phyloP scores from a whole-genome alignment of 495 filamentous ascomycete species.

The Symbiotaphrina buchneri region DNA sequence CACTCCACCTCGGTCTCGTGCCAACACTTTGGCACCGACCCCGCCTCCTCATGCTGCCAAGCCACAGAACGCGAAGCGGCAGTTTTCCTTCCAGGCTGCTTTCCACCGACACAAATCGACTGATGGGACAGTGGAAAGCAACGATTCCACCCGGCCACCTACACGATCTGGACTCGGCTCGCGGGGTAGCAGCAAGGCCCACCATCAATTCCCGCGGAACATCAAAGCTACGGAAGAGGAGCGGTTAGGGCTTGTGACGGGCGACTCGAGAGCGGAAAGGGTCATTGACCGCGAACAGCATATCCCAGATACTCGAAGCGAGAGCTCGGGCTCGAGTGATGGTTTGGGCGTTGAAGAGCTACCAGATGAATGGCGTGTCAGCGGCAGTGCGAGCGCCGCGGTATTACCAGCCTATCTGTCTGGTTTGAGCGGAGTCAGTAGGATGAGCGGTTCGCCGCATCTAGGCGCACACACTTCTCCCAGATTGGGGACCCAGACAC shows the following conservation, averaged over 20 bases:
- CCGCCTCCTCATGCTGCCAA: constrained; percentile 20
- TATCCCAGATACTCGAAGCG: too few relatives aligned
- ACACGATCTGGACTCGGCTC: constrained; percentile 18
- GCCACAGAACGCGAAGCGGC: constrained; percentile 29
- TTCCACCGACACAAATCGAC: constrained; percentile 22
- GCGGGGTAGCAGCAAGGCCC: constrained; percentile 17
- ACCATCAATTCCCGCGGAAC: constrained; percentile 17
- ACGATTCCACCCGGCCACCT: constrained; percentile 9
- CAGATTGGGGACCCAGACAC: too few relatives aligned
- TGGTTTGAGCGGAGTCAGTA: too few relatives aligned
- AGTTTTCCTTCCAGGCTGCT: constrained; percentile 81
- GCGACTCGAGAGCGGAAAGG: too few relatives aligned
- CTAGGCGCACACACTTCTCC: too few relatives aligned
- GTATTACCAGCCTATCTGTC: too few relatives aligned
- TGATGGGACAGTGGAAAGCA: constrained; percentile 17
- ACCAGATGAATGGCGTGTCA: too few relatives aligned
- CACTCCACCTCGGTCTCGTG: neutral
- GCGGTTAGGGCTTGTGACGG: constrained; percentile 62
- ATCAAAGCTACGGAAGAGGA: constrained; percentile 90
- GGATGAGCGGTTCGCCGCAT: too few relatives aligned
- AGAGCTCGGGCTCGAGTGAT: too few relatives aligned
- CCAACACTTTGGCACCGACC: constrained; percentile 11
- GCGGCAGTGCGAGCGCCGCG: too few relatives aligned
- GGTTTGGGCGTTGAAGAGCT: too few relatives aligned
- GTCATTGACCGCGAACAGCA: too few relatives aligned